These are phyloP conservation scores for Salicornia ramosissima DNA, from an alignment of 148 eudicot species.

Conservation along the genomic window DNA sequence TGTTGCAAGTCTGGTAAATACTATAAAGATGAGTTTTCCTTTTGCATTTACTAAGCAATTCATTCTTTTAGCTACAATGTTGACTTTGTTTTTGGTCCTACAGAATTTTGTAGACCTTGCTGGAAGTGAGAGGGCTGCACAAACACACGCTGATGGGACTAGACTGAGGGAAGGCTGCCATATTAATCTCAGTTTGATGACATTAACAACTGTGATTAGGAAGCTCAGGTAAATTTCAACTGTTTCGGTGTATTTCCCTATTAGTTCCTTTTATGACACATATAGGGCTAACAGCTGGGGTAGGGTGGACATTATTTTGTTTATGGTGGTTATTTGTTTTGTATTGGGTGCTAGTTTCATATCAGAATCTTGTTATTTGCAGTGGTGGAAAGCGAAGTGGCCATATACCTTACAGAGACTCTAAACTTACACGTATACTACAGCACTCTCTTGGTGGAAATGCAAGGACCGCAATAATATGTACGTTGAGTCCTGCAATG, in stretches of 20 bases:
- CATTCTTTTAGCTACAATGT: neutral
- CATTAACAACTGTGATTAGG: constrained; percentile 91
- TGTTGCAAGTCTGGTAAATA: constrained; percentile 84
- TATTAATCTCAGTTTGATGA: constrained; percentile 91
- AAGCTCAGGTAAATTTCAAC: constrained; percentile 66
- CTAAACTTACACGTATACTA: constrained; percentile 88
- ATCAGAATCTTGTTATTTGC: constrained; percentile 19
- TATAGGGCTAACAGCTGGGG: too few species aligned
- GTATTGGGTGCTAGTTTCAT: neutral
- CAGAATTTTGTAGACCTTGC: constrained; percentile 98
- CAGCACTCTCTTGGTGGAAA: constrained; percentile 95
- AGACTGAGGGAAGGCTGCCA: constrained; percentile 98
- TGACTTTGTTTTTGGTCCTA: constrained; percentile 10
- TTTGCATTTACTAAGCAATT: neutral
- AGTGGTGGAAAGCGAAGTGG: constrained; percentile 84
- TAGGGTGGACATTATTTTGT: too few species aligned
- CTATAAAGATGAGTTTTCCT: neutral
- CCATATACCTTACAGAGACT: constrained; percentile 86
- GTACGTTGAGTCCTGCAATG: constrained; percentile 91
- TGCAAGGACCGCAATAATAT: constrained; percentile 93
- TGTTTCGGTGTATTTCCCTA: neutral
- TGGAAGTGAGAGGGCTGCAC: constrained; percentile 96
- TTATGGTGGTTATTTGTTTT: too few species aligned
- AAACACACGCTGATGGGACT: constrained; percentile 85
- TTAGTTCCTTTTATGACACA: neutral